Base-by-base conservation (phyloP, 768 basidiomycete species). In the Tephrocybe sp. region DNA sequence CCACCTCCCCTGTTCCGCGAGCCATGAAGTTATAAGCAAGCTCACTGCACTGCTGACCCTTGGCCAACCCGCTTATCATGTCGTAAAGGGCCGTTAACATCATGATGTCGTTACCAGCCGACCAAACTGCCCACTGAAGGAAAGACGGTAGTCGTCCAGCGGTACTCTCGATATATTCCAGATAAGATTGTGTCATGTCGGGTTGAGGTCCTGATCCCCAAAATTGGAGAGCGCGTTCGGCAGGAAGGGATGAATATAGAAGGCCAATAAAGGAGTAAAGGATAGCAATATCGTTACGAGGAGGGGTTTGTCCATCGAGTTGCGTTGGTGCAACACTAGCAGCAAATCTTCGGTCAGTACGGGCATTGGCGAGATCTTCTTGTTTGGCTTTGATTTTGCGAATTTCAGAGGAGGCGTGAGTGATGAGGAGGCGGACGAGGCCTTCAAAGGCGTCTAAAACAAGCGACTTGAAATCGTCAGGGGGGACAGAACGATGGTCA, bases 121-220 rank as follows among this genome's bases (percentile, higher is more conserved):
- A 88, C 87, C 87, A 89, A 8, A 90, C 82, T 0, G 90, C 90
- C 93, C 92, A 96, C 51, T 92, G 89, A 42, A 96, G 70, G 65
- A 96, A 95, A 1, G 83, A 77, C 1, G 84, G 82, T 0, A 91
- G 72, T 52, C 84, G 79, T 1, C 80, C 83, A 20, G 78, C 68
- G 2, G 76, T 80, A n/a, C 77, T 73, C 59, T 92, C 89, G 0
- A 78, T 59, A 32, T 69, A 67, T 56, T 89, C 83, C 53, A 82
- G 63, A 60, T 87, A 87, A 3, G 79, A 70, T 11, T 73, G 63
- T 22, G 67, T 68, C 11, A 68, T 48, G 5, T 78, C 77, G 34
- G 62, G 62, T 3, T 71, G 72, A 3, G 77, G 78, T 0, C 79
- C 76, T 1, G 84, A 80, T 8, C 84, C 83, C 93, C 93, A 97